A percentile compares a stretch with the other conserved stretches of the same genome.
phyloP scores from a whole-genome alignment of 768 basidiomycete genomes.

The Fomitopsis serialis region DNA sequence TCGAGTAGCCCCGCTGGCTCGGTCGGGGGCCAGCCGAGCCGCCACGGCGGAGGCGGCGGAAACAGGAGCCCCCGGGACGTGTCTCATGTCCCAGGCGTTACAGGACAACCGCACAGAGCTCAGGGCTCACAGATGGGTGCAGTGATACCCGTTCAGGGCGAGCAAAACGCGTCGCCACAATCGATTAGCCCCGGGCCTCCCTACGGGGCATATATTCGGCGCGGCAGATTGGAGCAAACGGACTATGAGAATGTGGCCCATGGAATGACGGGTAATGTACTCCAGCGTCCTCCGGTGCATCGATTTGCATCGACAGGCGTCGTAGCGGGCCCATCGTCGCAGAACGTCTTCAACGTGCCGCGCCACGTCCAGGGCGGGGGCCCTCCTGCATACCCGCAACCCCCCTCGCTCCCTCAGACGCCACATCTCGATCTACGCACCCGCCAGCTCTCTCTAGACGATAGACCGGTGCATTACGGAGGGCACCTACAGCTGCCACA shows the following conservation, averaged over 20 bases:
- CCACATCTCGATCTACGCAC: background rate
- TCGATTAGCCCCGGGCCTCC: background rate
- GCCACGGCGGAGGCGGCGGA: background rate
- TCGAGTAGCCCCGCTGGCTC: background rate
- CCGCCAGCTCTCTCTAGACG: background rate
- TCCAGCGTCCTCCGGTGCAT: background rate
- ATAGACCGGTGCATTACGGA: background rate
- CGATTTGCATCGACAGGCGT: background rate
- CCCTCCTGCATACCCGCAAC: background rate
- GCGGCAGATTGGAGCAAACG: background rate
- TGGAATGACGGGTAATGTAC: background rate
- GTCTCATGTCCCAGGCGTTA: background rate
- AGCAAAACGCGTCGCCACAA: background rate
- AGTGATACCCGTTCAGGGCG: background rate
- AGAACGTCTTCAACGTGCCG: background rate
- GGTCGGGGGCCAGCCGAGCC: background rate
- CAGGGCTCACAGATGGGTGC: background rate
- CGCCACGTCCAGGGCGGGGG: background rate
- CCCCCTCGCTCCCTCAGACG: background rate
- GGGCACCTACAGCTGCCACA: background rate
- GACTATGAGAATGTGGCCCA: background rate
- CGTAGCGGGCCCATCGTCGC: background rate
- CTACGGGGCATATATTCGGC: background rate
- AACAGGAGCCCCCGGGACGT: background rate
- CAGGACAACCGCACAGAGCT: background rate